Evolutionary conservation across 805 yeast species (phyloP), one percentile per base, ranked within the genome.

Genomic region (Pichia cabralensis): DNA sequence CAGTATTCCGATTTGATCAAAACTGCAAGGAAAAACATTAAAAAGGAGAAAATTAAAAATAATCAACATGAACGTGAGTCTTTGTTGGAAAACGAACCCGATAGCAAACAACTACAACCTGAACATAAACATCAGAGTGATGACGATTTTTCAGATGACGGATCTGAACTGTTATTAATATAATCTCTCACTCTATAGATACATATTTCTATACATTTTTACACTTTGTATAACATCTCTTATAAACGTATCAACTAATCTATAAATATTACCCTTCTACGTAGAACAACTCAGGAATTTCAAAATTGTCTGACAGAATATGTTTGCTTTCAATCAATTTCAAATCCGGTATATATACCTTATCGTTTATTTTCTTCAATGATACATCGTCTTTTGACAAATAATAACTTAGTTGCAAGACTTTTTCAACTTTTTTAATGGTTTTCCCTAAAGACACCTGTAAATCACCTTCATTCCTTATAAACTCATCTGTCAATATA

Each of bases 401-500:
- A 1, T 59, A 50, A 30, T 56, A 59, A 1, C 76, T 68, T 17
- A 61, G 39, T 17, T 52, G 45, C 13, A 73, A 46, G 3, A 72
- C 72, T 21, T 54, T 49, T 21, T 61, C 64, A 21, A 69, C 65
- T 16, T 59, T 53, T 2, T 56, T 43, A 5, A 70, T 43, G 0
- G 69, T 64, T 32, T 61, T 60, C 15, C 56, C 56, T 20, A 71
- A 44, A 3, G 75, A 61, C 0, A 43, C 39, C 1, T 40, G 38
- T 12, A 66, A 40, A 5, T 60, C 37, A 0, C 42, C 40, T 1
- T 41, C 33, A 36, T 49, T 50, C 43, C 59, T 53, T 36, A 60
- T 59, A 42, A 67, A 66, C 2, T 62, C 53, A 43, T 79, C 71
- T 3, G 78, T 64, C 14, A 80, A 43, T 12, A 81, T 48, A 1